phyloP scores from a whole-genome alignment of 2,329 filamentous ascomycete species.

The Alternaria dauci region DNA sequence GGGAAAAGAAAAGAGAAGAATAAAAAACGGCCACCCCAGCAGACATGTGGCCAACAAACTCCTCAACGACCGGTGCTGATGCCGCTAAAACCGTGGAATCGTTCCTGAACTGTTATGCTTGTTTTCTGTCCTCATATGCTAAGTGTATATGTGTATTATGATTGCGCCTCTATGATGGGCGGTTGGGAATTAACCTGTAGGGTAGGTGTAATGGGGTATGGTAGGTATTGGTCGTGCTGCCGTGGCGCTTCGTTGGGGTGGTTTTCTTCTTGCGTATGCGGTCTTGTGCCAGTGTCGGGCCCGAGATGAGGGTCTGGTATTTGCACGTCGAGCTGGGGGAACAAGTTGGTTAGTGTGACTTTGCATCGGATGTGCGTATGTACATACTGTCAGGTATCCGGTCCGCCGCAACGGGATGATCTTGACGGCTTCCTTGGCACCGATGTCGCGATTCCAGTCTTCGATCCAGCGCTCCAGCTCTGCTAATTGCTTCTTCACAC shows the following conservation, averaged over 20 bases:
- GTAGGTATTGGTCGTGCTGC: conserved; percentile 27
- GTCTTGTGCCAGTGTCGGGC: conserved; percentile 42
- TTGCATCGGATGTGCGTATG: neutral
- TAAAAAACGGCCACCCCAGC: neutral
- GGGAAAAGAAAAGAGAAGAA: neutral
- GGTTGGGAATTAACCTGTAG: conserved; percentile 44
- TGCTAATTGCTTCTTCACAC: conserved; percentile 74
- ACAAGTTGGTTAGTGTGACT: neutral
- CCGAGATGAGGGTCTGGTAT: conserved; percentile 78
- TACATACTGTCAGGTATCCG: conserved; percentile 81
- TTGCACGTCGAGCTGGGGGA: conserved; percentile 75
- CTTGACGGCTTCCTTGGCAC: conserved; percentile 69
- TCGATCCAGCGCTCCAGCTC: conserved; percentile 83
- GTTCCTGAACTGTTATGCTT: neutral
- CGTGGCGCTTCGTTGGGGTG: conserved; percentile 15
- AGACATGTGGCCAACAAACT: conserved; percentile 7
- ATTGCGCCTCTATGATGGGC: conserved; percentile 29
- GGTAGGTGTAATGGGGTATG: conserved; percentile 40
- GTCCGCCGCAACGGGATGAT: conserved; percentile 82
- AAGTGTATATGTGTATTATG: conserved; percentile 13
- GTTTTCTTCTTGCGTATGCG: conserved; percentile 40
- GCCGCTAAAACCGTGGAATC: conserved; percentile 10
- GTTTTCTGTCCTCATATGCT: neutral
- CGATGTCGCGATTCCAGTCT: conserved; percentile 78
- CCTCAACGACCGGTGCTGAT: conserved; percentile 14